phyloP scores from a whole-genome alignment of 2,329 filamentous ascomycete genomes.

The Epichloe gansuensis region DNA sequence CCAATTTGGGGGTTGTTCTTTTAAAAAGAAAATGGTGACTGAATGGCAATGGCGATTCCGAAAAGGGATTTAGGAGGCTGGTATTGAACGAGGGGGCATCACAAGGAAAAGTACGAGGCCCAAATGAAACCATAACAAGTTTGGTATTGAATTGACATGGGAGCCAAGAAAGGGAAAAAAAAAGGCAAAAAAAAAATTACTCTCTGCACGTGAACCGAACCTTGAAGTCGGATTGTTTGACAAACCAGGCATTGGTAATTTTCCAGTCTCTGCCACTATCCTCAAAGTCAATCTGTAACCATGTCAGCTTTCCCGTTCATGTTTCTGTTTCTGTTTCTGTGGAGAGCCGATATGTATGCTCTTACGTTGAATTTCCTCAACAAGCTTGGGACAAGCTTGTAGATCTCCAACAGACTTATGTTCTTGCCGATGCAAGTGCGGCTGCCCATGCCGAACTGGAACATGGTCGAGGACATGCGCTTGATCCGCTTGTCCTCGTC shows the following conservation, averaged over 20 bases:
- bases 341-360: not conserved
- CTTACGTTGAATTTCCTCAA: not conserved
- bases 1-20: not conserved
- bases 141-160: no score
- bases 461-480: not conserved
- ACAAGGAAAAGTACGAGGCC: no score
- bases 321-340: no score
- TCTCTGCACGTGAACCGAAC: not conserved
- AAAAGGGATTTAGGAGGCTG: not conserved
- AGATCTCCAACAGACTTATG: conserved; percentile 30
- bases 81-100: not conserved
- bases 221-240: not conserved
- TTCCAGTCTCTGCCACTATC: not conserved
- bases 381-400: conserved; percentile 26
- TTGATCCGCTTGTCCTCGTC: not conserved
- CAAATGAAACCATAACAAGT: no score
- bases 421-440: conserved; percentile 32
- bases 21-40: not conserved
- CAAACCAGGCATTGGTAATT: not conserved
- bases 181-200: not conserved
- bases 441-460: conserved; percentile 27
- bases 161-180: no score
- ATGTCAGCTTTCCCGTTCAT: not conserved
- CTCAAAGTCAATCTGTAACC: not conserved
- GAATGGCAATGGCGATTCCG: not conserved